Evolutionary conservation across 129 eudicot genomes (phyloP).

Genomic region (Flaveria sonorensis): DNA sequence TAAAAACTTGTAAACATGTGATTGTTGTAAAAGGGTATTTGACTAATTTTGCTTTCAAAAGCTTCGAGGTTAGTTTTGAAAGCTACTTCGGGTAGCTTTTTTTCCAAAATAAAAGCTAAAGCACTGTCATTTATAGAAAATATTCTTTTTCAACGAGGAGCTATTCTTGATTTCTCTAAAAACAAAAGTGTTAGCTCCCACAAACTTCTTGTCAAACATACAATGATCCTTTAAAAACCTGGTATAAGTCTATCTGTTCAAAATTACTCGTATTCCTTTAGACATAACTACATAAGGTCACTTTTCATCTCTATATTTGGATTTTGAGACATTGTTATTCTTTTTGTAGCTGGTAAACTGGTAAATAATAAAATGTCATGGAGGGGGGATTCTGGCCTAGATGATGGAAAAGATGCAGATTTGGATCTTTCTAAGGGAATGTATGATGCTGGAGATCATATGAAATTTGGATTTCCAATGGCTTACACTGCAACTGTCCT

Average conservation of each 20-base stretch:
- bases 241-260: not conserved
- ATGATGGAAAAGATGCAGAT: conserved; percentile 75
- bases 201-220: not conserved
- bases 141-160: too few relatives aligned
- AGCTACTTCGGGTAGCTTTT: not conserved
- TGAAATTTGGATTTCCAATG: conserved; percentile 95
- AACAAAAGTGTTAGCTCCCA: not conserved
- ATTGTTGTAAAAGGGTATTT: not conserved
- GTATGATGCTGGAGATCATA: conserved; percentile 99
- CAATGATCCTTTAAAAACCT: not conserved
- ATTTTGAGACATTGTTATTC: not conserved
- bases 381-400: conserved; percentile 93
- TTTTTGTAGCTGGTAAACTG: conserved; percentile 84
- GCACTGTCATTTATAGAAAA: not conserved
- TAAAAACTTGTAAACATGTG: not conserved
- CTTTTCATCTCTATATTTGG: not conserved
- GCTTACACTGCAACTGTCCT: conserved; percentile 95
- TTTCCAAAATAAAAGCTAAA: not conserved
- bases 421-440: conserved; percentile 90
- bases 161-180: too few relatives aligned
- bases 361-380: conserved; percentile 67
- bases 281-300: not conserved
- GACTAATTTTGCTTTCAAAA: not conserved
- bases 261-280: not conserved
- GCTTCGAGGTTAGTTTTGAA: not conserved